Conservation (phyloP, 257 asterid genomes). For the Capsicum chinense region DNA sequence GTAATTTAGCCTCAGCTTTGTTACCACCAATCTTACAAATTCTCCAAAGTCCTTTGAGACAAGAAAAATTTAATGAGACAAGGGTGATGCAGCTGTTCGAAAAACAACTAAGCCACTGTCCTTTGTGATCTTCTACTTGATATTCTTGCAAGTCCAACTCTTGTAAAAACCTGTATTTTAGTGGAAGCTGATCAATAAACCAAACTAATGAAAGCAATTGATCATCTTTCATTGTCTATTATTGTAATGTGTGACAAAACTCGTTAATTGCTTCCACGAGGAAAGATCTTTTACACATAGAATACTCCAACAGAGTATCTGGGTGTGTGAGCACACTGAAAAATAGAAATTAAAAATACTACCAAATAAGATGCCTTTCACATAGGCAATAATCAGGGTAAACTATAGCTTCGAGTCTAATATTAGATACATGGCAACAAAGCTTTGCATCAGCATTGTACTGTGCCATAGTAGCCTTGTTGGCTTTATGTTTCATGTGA, state of each 20-base stretch:
- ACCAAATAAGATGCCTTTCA: too few relatives aligned
- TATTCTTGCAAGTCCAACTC: conserved; percentile 87
- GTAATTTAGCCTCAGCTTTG: conserved; percentile 66
- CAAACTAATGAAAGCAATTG: not conserved
- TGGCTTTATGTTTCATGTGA: too few relatives aligned
- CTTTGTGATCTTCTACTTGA: conserved; percentile 75
- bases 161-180: conserved; percentile 57
- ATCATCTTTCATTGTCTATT: not conserved
- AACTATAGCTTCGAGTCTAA: too few relatives aligned
- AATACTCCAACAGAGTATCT: too few relatives aligned
- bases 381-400: too few relatives aligned
- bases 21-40: conserved; percentile 73
- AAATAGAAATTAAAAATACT: too few relatives aligned
- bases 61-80: conserved; percentile 76
- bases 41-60: conserved; percentile 73
- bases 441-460: too few relatives aligned
- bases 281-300: too few relatives aligned
- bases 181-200: not conserved
- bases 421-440: too few relatives aligned
- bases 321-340: not conserved
- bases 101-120: conserved; percentile 87
- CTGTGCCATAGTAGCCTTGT: too few relatives aligned
- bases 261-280: too few relatives aligned
- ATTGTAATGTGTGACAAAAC: too few relatives aligned
- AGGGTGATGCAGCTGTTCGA: conserved; percentile 77